Evolutionary conservation across 805 yeast species (phyloP), one percentile per base, ranked within the genome.

Genomic region (Teunomyces funiuensis): DNA sequence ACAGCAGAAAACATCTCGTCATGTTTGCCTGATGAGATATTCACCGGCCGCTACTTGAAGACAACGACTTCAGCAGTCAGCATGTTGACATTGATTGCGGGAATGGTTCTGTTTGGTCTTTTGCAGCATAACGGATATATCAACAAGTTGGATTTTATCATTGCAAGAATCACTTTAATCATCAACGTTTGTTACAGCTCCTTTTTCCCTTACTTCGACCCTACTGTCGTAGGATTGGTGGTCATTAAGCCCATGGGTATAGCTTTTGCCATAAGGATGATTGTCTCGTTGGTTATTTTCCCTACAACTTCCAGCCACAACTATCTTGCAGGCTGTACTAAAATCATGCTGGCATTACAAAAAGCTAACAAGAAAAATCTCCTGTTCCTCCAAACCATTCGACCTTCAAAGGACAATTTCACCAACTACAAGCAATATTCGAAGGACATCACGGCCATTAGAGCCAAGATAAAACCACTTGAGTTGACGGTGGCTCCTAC

Each of bases 221-320:
- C 68, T 8, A 22, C 39, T n/a, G 22, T 33, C 13, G 37, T 57
- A 3, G 57, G 58, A 0, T 37, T 45, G 6, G 16, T 36, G 5
- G 53, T 64, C 5, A 16, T 60, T 2, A 59, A 53, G 28, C 60
- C 66, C 1, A 51, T 58, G 42, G 63, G 58, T 4, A 13, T 62
- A 4, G 47, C 60, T 2, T 48, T 53, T 25, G 59, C 57, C 10
- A 28, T 59, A 27, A 54, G 52, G 22, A 42, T 60, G 7, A 28
- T 55, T 2, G 39, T 41, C 2, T 20, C 59, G 2, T 27, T 51
- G 2, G 19, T 63, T 7, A 43, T 64, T 2, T 63, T 54, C 44
- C 71, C 71, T 1, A 47, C 49, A 13, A 59, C 69, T 3, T 49
- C 69, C 5, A 53, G 47, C 34, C 51, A 15, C 36, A 45, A 44